Percentiles rank a stretch among this genome's conserved stretches.
Conservation (phyloP, 192 early-diverging fungal species). For the Podila epigama region DNA sequence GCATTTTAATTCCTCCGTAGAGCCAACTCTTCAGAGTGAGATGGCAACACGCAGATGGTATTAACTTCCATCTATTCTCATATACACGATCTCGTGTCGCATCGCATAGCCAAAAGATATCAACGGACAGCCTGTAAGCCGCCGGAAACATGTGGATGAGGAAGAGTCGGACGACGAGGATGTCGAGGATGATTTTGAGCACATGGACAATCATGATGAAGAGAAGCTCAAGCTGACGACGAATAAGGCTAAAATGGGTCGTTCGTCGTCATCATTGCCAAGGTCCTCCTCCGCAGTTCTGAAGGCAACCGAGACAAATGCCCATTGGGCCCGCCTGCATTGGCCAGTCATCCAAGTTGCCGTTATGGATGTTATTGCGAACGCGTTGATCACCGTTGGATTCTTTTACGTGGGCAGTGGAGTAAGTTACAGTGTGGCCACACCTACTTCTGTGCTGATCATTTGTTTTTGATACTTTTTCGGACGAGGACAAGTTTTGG, state of each 20-base stretch:
- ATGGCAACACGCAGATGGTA: neutral
- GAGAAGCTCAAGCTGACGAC: slow-evolving; percentile 12
- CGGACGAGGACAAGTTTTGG: neutral
- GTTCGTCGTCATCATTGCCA: neutral
- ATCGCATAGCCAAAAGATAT: neutral
- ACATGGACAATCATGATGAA: slow-evolving; percentile 23
- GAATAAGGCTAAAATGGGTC: slow-evolving; percentile 1
- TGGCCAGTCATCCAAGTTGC: slow-evolving; percentile 45
- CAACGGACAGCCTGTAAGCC: neutral
- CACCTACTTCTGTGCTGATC: neutral
- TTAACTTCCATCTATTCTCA: neutral
- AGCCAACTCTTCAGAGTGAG: no score
- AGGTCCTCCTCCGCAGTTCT: neutral
- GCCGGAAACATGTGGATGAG: neutral
- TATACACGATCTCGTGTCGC: no score
- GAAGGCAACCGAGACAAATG: neutral
- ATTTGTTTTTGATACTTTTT: neutral
- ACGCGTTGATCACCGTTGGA: slow-evolving; percentile 61
- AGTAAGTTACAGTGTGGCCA: slow-evolving; percentile 47
- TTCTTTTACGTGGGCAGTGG: slow-evolving; percentile 67
- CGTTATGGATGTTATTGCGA: slow-evolving; percentile 60
- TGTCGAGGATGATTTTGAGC: slow-evolving; percentile 14
- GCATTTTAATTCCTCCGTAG: no score
- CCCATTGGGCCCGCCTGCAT: slow-evolving; percentile 10
- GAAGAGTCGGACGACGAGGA: neutral